Evolutionary conservation across 2,329 filamentous ascomycete species (phyloP).

Genomic region (Thielaviopsis euricoi): DNA sequence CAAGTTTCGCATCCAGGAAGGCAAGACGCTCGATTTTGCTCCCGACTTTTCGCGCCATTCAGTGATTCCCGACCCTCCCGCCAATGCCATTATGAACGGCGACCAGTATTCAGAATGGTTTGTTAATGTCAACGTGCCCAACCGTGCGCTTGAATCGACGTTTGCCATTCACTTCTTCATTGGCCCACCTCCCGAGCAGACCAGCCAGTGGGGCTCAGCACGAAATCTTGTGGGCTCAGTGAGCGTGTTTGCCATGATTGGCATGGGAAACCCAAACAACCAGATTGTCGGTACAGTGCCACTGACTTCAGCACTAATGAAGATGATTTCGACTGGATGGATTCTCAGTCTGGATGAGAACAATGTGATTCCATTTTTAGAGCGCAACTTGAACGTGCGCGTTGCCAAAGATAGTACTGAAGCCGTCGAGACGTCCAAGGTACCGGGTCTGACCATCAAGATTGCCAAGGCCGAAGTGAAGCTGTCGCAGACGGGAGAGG

Average conservation of each 20-base stretch:
- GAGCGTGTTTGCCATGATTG: constrained; percentile 32
- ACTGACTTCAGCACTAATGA: constrained; percentile 31
- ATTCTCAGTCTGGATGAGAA: constrained; percentile 23
- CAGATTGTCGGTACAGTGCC: constrained; percentile 27
- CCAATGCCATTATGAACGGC: constrained; percentile 21
- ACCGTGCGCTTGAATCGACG: constrained; percentile 41
- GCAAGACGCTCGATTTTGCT: constrained; percentile 7
- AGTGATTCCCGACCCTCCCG: constrained; percentile 13
- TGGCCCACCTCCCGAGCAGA: constrained; percentile 31
- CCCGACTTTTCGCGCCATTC: constrained; percentile 11
- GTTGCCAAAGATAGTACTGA: constrained; percentile 18
- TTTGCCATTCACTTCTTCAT: constrained; percentile 54
- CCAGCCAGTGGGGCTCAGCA: constrained; percentile 32
- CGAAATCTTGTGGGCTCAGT: constrained; percentile 45
- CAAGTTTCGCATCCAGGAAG: constrained; percentile 11
- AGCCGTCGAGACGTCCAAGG: constrained; percentile 15
- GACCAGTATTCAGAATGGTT: constrained; percentile 46
- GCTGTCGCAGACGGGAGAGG: constrained; percentile 18
- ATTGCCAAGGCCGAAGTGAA: constrained; percentile 24
- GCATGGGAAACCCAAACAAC: constrained; percentile 12
- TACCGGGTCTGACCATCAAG: constrained; percentile 21
- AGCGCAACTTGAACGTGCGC: constrained; percentile 20
- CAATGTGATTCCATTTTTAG: constrained; percentile 26
- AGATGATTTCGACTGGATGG: constrained; percentile 22
- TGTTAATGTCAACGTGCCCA: constrained; percentile 46